Conservation (phyloP, 2,329 filamentous ascomycete species). For the Scorias spongiosa region DNA sequence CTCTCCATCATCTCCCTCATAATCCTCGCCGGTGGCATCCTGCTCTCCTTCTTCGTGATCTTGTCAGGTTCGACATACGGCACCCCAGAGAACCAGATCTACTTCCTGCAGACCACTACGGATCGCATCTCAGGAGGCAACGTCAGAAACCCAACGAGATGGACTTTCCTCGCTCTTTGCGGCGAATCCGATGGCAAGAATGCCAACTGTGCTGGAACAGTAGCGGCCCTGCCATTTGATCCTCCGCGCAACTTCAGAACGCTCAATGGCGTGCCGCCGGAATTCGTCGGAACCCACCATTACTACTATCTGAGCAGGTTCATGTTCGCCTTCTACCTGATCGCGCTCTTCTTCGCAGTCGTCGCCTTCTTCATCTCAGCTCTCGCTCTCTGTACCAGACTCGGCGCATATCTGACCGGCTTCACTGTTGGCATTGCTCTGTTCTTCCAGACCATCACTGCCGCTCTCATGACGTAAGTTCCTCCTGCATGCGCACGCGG, state of each 20-base stretch:
- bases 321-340: slow-evolving; percentile 80
- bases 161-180: slow-evolving; percentile 85
- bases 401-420: slow-evolving; percentile 53
- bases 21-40: slow-evolving; percentile 44
- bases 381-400: slow-evolving; percentile 53
- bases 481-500: slow-evolving; percentile 1
- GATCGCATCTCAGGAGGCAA: slow-evolving; percentile 48
- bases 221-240: slow-evolving; percentile 52
- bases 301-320: slow-evolving; percentile 84
- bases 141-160: slow-evolving; percentile 48
- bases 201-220: slow-evolving; percentile 45
- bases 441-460: slow-evolving; percentile 53
- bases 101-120: slow-evolving; percentile 74
- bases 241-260: slow-evolving; percentile 46
- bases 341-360: slow-evolving; percentile 65
- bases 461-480: slow-evolving; percentile 61
- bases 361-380: slow-evolving; percentile 52
- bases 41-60: slow-evolving; percentile 52
- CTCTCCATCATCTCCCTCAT: slow-evolving; percentile 44
- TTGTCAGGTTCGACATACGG: slow-evolving; percentile 41
- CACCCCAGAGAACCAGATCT: slow-evolving; percentile 55
- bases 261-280: slow-evolving; percentile 33
- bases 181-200: slow-evolving; percentile 37
- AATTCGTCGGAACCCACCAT: slow-evolving; percentile 42
- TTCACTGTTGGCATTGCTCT: slow-evolving; percentile 43